Base-by-base conservation (phyloP, 2,329 filamentous ascomycete species). In the Meredithiella fracta region DNA sequence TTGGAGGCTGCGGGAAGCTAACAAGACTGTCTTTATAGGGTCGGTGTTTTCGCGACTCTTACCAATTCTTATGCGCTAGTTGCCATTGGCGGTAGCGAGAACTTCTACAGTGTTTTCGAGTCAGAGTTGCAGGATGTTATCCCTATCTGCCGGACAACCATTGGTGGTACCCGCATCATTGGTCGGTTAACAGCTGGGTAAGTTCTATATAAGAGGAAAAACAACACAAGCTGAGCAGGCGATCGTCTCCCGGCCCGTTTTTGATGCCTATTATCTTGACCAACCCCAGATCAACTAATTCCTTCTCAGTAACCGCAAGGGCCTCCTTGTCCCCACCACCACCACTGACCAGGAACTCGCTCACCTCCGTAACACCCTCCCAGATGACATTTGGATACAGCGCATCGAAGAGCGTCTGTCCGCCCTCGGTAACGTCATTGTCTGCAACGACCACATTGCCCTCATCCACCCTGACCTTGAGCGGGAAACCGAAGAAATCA, bases 21-120 rank as follows among this genome's bases (percentile, higher is more conserved):
- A 66, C 61, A 29, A 31, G 59, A 26, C n/a, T n/a, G n/a, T 22
- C 29, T 57, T 29, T 54, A 34, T 65, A 96, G 90, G 74, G 86
- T 98, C 67, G 92, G 92, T 69, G 92, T 97, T 67, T 98, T 98
- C 72, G 74, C 90, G 60, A 95, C 88, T 60, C 85, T 98, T 68
- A 98, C 92, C 63, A 98, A 98, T 73, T 91, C 88, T 59, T 98
- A 95, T 72, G 89, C 90, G 64, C 78, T 98, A 65, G 88, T 96
- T 64, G 90, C 91, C 62, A 81, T 95, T 62, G 92, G 92, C 67
- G 90, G 87, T 64, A 95, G 88, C 66, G 90, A 96, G 77, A 97
- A 97, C 79, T 98, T 98, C 72, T 97, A 97, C 82, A 88, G 87
- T 75, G 80, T 97, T 68, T 97, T 98, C 73, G 92, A 98, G 77